Evolutionary conservation across 108 stramenopile genomes (phyloP), one percentile per base, ranked within the genome.

Genomic region (Fragilaria radians): DNA sequence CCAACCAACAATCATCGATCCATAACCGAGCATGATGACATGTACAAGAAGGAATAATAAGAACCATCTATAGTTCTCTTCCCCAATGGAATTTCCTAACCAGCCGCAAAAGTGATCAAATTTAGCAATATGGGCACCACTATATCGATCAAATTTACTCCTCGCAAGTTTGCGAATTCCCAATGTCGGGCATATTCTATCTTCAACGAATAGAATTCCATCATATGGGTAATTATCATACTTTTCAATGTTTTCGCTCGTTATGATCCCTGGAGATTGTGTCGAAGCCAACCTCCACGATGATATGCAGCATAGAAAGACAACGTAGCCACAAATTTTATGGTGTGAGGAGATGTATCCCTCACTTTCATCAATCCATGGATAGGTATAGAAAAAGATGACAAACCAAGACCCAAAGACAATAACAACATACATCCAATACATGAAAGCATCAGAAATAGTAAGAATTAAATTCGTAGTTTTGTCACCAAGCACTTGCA

Each of bases 51-150:
- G 61, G 58, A 95, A 95, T 0, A 88, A 48, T 3, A 93, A 64
- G 52, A 95, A 95, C 63, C 70, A 88, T 26, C 94, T 79, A 62
- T 95, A 93, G 54, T 95, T 95, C 48, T 88, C 83, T 72, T 89
- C 89, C 5, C 94, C 94, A 59, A 92, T 76, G 21, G 88, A 74
- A 50, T 91, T 83, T 70, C 80, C 67, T 0, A 92, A 42, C 94
- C 94, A 95, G 18, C 88, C 87, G 66, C 94, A 95, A 54, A 74
- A 91, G 66, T 95, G 94, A 67, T 95, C 94, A 52, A 90, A 95
- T 48, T 89, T 75, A 18, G 80, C 66, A 7, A 88, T 72, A 62
- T 88, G 82, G 34, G 52, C 52, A 33, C 67, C 53, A 42, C 82
- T 77, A 52, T 71, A 69, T 52, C 90, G 72, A 71, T 91, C 89